phyloP scores from a whole-genome alignment of 2,329 filamentous ascomycete genomes.

The Knufia petricola region DNA sequence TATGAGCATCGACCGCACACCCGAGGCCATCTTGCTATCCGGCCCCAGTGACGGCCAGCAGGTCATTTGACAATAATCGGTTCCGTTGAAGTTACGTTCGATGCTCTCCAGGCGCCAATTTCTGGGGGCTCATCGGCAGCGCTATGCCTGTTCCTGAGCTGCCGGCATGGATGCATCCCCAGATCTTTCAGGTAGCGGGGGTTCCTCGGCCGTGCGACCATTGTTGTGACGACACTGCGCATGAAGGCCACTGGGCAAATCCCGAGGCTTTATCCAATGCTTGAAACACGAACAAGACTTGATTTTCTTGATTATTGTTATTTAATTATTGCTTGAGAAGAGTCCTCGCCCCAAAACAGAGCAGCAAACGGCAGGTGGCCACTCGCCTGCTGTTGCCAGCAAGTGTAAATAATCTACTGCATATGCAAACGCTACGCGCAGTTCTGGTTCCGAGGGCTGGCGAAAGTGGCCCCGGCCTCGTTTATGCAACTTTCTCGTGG shows the following conservation, averaged over 20 bases:
- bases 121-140: not conserved
- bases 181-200: constrained; percentile 23
- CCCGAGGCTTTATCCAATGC: not conserved
- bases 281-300: not conserved
- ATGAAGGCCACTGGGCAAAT: not conserved
- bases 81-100: not conserved
- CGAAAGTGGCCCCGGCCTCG: not conserved
- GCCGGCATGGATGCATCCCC: constrained; percentile 29
- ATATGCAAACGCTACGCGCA: too few species aligned
- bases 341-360: too few species aligned
- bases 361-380: too few species aligned
- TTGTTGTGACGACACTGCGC: not conserved
- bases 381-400: too few species aligned
- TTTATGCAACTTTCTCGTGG: not conserved
- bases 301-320: not conserved
- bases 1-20: not conserved
- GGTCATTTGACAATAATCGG: constrained; percentile 5
- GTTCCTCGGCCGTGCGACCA: not conserved
- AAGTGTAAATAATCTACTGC: too few species aligned
- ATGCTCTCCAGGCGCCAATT: not conserved
- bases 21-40: not conserved
- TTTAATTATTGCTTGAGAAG: too few species aligned
- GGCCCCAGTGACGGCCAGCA: not conserved
- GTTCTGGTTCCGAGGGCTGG: not conserved
- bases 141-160: constrained; percentile 19